Percentiles rank a stretch among this genome's conserved stretches.
Evolutionary conservation across 345 rosid species (phyloP).

Genomic region (Psidium guajava): DNA sequence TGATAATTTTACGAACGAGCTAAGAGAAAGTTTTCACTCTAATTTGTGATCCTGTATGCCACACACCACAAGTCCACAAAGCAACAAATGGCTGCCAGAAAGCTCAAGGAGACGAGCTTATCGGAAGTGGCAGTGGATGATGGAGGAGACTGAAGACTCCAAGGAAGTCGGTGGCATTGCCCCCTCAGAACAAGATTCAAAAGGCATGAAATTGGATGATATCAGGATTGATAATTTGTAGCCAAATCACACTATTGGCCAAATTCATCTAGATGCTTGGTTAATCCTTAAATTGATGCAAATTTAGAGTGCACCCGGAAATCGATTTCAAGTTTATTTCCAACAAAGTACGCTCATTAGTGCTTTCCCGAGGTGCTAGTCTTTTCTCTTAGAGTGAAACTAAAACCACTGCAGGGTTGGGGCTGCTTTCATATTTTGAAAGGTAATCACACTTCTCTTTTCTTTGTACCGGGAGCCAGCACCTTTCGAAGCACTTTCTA

Average conservation of each 20-base stretch:
- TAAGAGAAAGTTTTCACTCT: not conserved
- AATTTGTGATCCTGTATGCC: conserved; percentile 28
- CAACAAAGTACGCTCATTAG: not conserved
- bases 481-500: too few species aligned
- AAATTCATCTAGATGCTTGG: not conserved
- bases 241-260: not conserved
- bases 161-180: not conserved
- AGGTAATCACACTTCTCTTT: too few species aligned
- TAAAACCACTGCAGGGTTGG: too few species aligned
- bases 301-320: not conserved
- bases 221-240: not conserved
- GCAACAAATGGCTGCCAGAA: conserved; percentile 31
- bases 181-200: not conserved
- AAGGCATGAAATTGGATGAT: not conserved
- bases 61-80: conserved; percentile 51
- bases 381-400: too few species aligned
- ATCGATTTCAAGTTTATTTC: not conserved
- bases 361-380: too few species aligned
- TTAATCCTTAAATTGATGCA: not conserved
- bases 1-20: not conserved
- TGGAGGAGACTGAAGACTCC: not conserved
- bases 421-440: too few species aligned
- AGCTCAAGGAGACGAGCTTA: conserved; percentile 17
- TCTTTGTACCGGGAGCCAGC: too few species aligned
- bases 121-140: conserved; percentile 15